These are phyloP conservation scores for Ophiocordyceps camponoti-floridani DNA, from an alignment of 2,329 filamentous ascomycete species.

Conservation along the genomic window DNA sequence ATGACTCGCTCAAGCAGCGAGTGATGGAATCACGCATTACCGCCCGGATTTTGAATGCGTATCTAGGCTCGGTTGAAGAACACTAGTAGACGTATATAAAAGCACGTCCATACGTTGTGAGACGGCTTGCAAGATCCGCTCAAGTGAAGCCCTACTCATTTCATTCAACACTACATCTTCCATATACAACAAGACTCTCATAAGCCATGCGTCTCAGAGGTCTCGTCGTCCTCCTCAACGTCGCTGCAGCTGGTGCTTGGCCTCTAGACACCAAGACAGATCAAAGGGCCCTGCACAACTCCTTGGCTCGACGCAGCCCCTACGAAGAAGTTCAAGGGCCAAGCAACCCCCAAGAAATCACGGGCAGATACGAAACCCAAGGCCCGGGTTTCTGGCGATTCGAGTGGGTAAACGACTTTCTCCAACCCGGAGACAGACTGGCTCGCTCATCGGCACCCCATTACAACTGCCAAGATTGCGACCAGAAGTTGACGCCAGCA, in stretches of 20 bases:
- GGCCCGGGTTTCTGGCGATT: not conserved
- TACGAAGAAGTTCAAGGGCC: not conserved
- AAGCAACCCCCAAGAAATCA: too few relatives aligned
- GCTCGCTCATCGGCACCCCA: slow-evolving; percentile 2
- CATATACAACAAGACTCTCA: too few relatives aligned
- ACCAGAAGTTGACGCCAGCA: not conserved
- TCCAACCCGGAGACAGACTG: not conserved
- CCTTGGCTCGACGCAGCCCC: not conserved
- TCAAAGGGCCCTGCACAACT: not conserved
- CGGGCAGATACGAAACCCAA: not conserved
- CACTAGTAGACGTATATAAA: too few relatives aligned
- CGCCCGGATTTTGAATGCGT: too few relatives aligned
- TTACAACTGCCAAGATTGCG: not conserved
- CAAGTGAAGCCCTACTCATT: too few relatives aligned
- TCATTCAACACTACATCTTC: too few relatives aligned
- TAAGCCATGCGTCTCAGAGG: not conserved
- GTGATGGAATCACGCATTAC: too few relatives aligned
- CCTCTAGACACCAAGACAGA: not conserved
- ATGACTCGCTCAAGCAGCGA: too few relatives aligned
- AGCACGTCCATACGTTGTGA: too few relatives aligned
- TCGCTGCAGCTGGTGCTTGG: not conserved
- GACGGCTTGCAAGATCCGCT: too few relatives aligned
- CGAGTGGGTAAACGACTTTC: not conserved
- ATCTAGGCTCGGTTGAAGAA: too few relatives aligned
- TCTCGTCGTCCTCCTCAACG: not conserved